Conservation (phyloP, 169 alveolate genomes). For the Cryptosporidium felis region DNA sequence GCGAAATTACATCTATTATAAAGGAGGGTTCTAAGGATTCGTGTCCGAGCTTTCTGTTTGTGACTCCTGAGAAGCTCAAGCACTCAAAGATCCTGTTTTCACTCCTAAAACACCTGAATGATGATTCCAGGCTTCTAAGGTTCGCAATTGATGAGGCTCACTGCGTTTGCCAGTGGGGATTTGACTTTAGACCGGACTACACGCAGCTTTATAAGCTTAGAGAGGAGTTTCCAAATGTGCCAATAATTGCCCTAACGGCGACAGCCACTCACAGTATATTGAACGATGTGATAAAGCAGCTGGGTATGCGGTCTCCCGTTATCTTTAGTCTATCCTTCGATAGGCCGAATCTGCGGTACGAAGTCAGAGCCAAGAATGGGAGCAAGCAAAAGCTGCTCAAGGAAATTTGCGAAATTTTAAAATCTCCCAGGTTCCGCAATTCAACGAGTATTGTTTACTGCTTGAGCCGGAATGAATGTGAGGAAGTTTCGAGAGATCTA, state of each 20-base stretch:
- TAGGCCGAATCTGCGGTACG: constrained; percentile 87
- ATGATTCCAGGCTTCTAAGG: constrained; percentile 84
- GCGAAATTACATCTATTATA: not conserved
- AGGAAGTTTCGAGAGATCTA: constrained; percentile 87
- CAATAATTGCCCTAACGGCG: constrained; percentile 96
- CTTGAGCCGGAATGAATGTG: constrained; percentile 92
- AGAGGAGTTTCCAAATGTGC: constrained; percentile 89
- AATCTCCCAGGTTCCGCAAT: constrained; percentile 30
- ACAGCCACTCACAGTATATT: constrained; percentile 94
- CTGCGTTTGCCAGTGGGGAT: constrained; percentile 99
- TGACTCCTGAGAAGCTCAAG: constrained; percentile 94
- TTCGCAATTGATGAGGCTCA: constrained; percentile 99
- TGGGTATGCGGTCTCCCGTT: constrained; percentile 80
- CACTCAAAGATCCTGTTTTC: constrained; percentile 81
- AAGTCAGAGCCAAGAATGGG: constrained; percentile 69
- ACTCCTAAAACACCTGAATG: constrained; percentile 80
- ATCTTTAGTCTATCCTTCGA: constrained; percentile 87
- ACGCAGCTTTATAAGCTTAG: constrained; percentile 85
- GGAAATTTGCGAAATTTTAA: constrained; percentile 79
- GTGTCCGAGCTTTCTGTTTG: constrained; percentile 80
- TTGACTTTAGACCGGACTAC: constrained; percentile 97
- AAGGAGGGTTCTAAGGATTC: constrained; percentile 1
- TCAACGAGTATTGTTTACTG: constrained; percentile 92
- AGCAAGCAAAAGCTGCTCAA: constrained; percentile 75
- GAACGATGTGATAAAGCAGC: constrained; percentile 82